These are phyloP conservation scores for Cephaloascus albidus DNA, from an alignment of 805 yeast genomes.

Conservation along the genomic window DNA sequence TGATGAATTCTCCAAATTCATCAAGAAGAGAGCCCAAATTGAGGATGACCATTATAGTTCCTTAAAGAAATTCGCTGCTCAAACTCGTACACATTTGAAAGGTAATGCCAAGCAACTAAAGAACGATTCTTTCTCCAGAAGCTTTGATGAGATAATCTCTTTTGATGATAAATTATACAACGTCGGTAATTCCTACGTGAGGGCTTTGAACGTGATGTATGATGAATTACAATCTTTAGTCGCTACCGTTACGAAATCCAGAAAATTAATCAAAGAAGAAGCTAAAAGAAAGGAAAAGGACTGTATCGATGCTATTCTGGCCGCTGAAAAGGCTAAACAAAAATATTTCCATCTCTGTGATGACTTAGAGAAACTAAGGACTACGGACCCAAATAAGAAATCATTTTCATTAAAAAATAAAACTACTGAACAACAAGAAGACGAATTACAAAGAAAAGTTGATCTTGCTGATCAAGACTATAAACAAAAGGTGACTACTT, in stretches of 20 bases:
- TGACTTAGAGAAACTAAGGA: conserved; percentile 75
- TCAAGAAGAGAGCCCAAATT: conserved; percentile 66
- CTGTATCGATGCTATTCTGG: conserved; percentile 68
- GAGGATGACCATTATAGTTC: conserved; percentile 77
- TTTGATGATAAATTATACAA: conserved; percentile 66
- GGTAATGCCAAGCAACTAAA: conserved; percentile 33
- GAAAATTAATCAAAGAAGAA: conserved; percentile 77
- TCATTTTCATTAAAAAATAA: conserved; percentile 73
- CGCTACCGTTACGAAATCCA: conserved; percentile 55
- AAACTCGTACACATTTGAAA: conserved; percentile 40
- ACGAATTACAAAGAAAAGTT: conserved; percentile 73
- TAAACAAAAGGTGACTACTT: conserved; percentile 62
- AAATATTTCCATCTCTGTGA: conserved; percentile 70
- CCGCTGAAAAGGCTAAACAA: conserved; percentile 81
- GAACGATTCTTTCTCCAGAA: conserved; percentile 55
- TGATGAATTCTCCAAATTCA: conserved; percentile 74
- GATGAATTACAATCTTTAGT: conserved; percentile 74
- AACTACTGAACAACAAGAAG: conserved; percentile 82
- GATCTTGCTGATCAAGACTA: conserved; percentile 83
- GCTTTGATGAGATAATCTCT: conserved; percentile 60
- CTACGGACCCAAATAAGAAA: conserved; percentile 77
- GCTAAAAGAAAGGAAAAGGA: conserved; percentile 77
- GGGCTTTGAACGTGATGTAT: conserved; percentile 74
- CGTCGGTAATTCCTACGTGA: conserved; percentile 69
- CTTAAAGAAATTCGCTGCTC: conserved; percentile 57